Conservation (phyloP, 768 basidiomycete species). For the Leccinum disarticulatum region DNA sequence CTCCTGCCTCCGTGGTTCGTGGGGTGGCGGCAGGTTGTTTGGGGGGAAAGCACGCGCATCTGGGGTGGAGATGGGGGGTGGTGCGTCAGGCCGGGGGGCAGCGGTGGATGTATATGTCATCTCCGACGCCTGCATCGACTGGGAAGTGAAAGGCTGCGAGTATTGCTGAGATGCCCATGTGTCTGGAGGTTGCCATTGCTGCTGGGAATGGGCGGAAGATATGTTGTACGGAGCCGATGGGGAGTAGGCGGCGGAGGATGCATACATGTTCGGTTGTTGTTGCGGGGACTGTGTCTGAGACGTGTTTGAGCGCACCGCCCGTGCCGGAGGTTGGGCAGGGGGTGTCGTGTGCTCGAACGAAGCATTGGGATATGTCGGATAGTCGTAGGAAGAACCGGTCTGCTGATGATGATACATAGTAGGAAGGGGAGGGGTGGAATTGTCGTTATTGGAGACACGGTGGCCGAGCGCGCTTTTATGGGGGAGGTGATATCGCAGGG, state of each 20-base stretch:
- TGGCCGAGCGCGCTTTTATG: slow-evolving; percentile 31
- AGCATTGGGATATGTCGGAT: slow-evolving; percentile 41
- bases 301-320: slow-evolving; percentile 28
- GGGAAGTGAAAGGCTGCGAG: slow-evolving; percentile 33
- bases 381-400: slow-evolving; percentile 49
- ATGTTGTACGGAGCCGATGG: slow-evolving; percentile 31
- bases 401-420: slow-evolving; percentile 52
- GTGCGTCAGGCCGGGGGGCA: neutral
- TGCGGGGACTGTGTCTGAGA: slow-evolving; percentile 35
- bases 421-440: slow-evolving; percentile 47
- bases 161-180: slow-evolving; percentile 39
- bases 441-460: slow-evolving; percentile 17
- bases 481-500: slow-evolving; percentile 28
- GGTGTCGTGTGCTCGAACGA: slow-evolving; percentile 28
- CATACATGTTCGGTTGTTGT: slow-evolving; percentile 30
- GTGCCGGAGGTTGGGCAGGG: slow-evolving; percentile 32
- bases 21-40: slow-evolving; percentile 24
- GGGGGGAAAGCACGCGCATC: slow-evolving; percentile 33
- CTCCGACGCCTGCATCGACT: slow-evolving; percentile 33
- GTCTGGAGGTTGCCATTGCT: slow-evolving; percentile 39
- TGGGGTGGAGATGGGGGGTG: slow-evolving; percentile 28
- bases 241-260: slow-evolving; percentile 27
- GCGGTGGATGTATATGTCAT: slow-evolving; percentile 34
- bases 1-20: slow-evolving; percentile 36
- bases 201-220: slow-evolving; percentile 33